Base-by-base conservation (phyloP, 257 asterid genomes). In the Penstemon eatonii region DNA sequence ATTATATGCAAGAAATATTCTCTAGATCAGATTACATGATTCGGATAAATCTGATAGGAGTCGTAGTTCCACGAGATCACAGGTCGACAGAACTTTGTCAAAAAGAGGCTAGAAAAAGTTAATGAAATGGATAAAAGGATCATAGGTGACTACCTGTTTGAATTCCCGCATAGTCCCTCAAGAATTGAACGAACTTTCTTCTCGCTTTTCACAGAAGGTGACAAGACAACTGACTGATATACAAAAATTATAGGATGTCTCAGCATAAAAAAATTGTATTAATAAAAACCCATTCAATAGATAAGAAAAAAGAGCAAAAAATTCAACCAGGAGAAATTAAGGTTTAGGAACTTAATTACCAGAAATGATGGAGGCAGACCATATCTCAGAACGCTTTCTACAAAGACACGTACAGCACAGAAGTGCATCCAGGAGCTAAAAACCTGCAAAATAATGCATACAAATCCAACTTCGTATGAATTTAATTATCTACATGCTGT, bases 371-470 rank as follows among this genome's bases (percentile, higher is more conserved):
- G 96, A 10, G 95, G 96, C 66, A 86, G 87, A 53, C 97, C 93
- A 46, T 89, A 92, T 78, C 97, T 87, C 70, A 92, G 81, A 81
- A 92, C 87, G 91, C 96, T 92, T 76, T 89, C 97, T 47, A 83
- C 80, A 78, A 86, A 89, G 75, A 88, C 82, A 65, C 96, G 94
- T 59, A 87, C 94, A 72, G 96, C 97, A 75, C 96, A 85, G 73
- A 89, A 89, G 79, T 87, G 96, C 98, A 89, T 91, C 96, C 98
- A 91, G 74, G 98, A 91, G 88, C 84, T 78, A 73, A 91, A 91
- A 73, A 88, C 98, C 98, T 92, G 91, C 46, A 70, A 65, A 46
- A 56, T 6, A 75, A 58, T 39, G 52, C 73, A 46, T 49, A 59
- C 44, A 66, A 67, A 59, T 25, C 45, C 60, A 60, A 46, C 8